Conservation (phyloP, 768 basidiomycete species). For the Hypsizygus marmoreus region DNA sequence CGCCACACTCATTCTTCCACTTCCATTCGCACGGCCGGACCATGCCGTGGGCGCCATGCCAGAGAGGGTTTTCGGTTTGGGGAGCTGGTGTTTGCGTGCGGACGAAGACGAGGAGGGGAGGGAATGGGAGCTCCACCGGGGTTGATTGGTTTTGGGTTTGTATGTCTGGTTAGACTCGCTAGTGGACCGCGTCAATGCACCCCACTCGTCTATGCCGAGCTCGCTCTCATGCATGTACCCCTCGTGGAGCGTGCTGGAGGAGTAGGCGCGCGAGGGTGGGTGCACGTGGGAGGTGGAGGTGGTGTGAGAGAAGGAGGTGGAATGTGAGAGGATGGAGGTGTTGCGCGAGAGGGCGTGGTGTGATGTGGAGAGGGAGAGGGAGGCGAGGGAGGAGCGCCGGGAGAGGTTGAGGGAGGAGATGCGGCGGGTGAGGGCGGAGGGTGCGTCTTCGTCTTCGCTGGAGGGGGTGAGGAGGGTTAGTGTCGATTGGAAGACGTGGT, state of each 20-base stretch:
- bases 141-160: background rate
- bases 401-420: conserved; percentile 59
- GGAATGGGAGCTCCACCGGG: conserved; percentile 9
- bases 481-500: background rate
- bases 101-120: conserved; percentile 1
- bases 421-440: conserved; percentile 64
- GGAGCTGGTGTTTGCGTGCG: no score
- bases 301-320: conserved; percentile 6
- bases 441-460: conserved; percentile 76
- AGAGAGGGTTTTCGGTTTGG: no score
- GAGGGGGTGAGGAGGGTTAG: conserved; percentile 12
- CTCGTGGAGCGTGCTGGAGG: background rate
- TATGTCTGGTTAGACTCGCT: no score
- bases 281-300: conserved; percentile 21
- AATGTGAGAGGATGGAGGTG: conserved; percentile 31
- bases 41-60: conserved; percentile 1
- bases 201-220: conserved; percentile 3
- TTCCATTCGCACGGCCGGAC: background rate
- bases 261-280: conserved; percentile 34
- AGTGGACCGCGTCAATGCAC: no score
- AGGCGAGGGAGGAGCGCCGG: conserved; percentile 46
- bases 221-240: background rate
- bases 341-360: conserved; percentile 7
- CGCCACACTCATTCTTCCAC: background rate
- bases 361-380: conserved; percentile 23